A percentile compares a stretch with the other conserved stretches of the same genome.
These are phyloP conservation scores for Agastache rugosa DNA, from an alignment of 257 asterid species.

Conservation along the genomic window DNA sequence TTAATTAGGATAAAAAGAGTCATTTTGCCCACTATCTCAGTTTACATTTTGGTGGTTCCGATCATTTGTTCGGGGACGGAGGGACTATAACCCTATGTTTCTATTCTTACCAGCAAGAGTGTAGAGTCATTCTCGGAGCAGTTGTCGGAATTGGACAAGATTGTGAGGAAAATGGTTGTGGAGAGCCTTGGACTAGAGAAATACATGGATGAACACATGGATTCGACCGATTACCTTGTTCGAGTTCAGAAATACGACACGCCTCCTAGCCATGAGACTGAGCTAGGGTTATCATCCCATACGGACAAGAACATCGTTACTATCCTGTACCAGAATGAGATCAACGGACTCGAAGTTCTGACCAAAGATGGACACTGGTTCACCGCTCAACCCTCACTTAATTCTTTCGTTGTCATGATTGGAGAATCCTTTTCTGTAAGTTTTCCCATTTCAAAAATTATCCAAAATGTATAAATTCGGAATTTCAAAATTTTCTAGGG, in stretches of 20 bases:
- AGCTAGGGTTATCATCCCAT: slow-evolving; percentile 56
- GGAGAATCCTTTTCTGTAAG: slow-evolving; percentile 60
- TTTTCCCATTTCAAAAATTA: background rate
- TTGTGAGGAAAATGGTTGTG: slow-evolving; percentile 54
- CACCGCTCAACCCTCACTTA: slow-evolving; percentile 41
- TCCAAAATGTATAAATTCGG: too few species aligned
- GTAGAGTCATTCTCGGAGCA: slow-evolving; percentile 42
- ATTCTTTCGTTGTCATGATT: slow-evolving; percentile 52
- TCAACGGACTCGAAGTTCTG: slow-evolving; percentile 48
- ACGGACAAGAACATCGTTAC: slow-evolving; percentile 55
- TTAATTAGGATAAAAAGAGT: too few species aligned
- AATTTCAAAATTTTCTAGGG: too few species aligned
- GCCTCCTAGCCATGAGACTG: slow-evolving; percentile 41
- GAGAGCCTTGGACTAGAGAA: slow-evolving; percentile 57
- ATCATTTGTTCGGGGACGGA: too few species aligned
- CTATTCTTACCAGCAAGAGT: slow-evolving; percentile 40
- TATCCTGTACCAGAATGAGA: slow-evolving; percentile 48
- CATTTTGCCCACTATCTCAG: too few species aligned
- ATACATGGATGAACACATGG: slow-evolving; percentile 61
- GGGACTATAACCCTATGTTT: too few species aligned
- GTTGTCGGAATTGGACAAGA: slow-evolving; percentile 51
- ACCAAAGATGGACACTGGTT: slow-evolving; percentile 63
- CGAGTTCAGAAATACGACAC: slow-evolving; percentile 59
- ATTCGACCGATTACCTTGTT: slow-evolving; percentile 51
- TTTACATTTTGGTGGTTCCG: too few species aligned